These are phyloP conservation scores for Phalaenopsis hybrid DNA, from an alignment of 116 monocot genomes.

Conservation along the genomic window DNA sequence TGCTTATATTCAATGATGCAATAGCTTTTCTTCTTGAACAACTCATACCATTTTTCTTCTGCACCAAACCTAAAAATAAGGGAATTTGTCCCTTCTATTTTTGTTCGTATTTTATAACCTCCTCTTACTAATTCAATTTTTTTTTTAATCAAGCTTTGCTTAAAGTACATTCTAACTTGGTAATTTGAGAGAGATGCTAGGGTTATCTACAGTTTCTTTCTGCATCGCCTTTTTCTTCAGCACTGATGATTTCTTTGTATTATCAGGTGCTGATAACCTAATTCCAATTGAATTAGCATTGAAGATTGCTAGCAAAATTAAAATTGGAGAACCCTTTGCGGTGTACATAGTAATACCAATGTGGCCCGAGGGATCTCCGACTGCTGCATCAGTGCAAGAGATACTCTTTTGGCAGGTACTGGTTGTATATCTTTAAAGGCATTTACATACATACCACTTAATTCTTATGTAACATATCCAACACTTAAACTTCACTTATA, in stretches of 20 bases:
- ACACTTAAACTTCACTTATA: too few relatives aligned
- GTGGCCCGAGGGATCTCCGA: slow-evolving; percentile 74
- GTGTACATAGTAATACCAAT: slow-evolving; percentile 64
- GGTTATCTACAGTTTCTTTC: not conserved
- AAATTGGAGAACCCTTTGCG: slow-evolving; percentile 39
- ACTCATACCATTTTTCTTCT: not conserved
- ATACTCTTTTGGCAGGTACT: slow-evolving; percentile 90
- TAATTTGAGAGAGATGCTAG: not conserved
- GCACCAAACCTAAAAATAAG: not conserved
- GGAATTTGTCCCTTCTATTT: not conserved
- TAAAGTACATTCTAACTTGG: not conserved
- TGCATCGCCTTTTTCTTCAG: not conserved
- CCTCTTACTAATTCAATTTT: not conserved
- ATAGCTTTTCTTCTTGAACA: slow-evolving; percentile 1
- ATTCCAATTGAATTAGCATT: slow-evolving; percentile 69
- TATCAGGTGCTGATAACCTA: slow-evolving; percentile 55
- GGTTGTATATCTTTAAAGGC: not conserved
- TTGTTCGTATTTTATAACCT: not conserved
- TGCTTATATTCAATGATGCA: not conserved
- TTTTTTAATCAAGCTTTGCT: not conserved
- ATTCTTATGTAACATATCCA: too few relatives aligned
- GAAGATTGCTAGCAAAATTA: slow-evolving; percentile 57
- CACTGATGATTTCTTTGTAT: slow-evolving; percentile 7
- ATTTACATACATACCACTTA: too few relatives aligned
- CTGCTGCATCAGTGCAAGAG: slow-evolving; percentile 47